Base-by-base conservation (phyloP, 2,329 filamentous ascomycete genomes). In the Exophiala alcalophila region DNA sequence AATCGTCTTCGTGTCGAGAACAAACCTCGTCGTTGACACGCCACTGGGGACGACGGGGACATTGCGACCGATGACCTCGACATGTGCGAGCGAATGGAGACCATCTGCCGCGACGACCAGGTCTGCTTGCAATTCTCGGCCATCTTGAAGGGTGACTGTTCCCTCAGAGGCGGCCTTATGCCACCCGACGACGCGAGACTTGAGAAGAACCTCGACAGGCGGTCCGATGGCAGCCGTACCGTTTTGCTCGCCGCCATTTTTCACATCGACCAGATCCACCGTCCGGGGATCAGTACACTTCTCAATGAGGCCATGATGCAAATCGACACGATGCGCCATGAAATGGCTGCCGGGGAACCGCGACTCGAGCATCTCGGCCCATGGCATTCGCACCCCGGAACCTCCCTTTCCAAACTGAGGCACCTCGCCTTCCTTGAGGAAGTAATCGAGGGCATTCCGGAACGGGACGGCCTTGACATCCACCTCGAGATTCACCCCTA, bases 61-160 rank as follows among this genome's bases (percentile, higher is more conserved):
- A n/a, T 11, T 28, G 20, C n/a, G 31, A 14, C 39, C 30, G 3
- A 49, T 27, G 21, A 31, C 31, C 4, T 55, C 48, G 27, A 50
- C 52, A 3, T 54, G 57, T 48, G 52, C 63, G 53, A 45, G 57
- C 39, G 54, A 55, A 25, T 65, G 60, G 7, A 68, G 58, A 1
- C 65, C 65, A 53, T 67, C 65, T 2, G 65, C 65, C 11, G 60
- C 64, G 11, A 69, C 49, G n/a, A 69, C 57, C n/a, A 68, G 49
- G 50, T 69, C 64, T 5, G 49, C 63, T 0, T 43, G 47, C 25
- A 59, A 31, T 6, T 45, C 54, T 5, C 29, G 49, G 4, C 62
- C 59, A 46, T 62, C 40, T 9, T 55, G 49, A 6, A 60, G 55
- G 4, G 38, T 49, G 12, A 63, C 41, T 2, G 35, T 51, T 6